These are phyloP conservation scores for Ophiobolus disseminans DNA, from an alignment of 2,329 filamentous ascomycete species.

Conservation along the genomic window DNA sequence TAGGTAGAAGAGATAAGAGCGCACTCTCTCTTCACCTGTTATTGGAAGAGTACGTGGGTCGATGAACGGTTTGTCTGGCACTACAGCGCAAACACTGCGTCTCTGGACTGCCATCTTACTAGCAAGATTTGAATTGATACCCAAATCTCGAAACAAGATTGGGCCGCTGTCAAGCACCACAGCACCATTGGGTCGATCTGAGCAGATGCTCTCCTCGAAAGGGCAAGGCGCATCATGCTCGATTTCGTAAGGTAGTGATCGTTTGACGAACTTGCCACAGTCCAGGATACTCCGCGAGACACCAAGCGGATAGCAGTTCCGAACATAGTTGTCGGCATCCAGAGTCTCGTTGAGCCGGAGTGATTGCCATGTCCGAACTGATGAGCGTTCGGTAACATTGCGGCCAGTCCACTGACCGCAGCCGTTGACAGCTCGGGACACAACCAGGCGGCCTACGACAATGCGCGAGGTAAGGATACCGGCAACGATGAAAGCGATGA, in stretches of 20 bases:
- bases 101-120: not conserved
- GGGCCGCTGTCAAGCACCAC: conserved; percentile 1
- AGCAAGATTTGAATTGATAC: conserved; percentile 5
- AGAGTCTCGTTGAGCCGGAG: conserved; percentile 2
- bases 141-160: not conserved
- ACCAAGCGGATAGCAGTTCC: conserved; percentile 2
- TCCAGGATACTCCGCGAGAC: conserved; percentile 5
- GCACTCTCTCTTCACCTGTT: not conserved
- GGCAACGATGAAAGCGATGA: not conserved
- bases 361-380: not conserved
- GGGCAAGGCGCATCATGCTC: conserved; percentile 1
- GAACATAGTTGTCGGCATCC: conserved; percentile 3
- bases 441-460: not conserved
- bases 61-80: conserved; percentile 3
- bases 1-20: not conserved
- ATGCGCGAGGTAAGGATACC: conserved; percentile 4
- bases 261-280: conserved; percentile 4
- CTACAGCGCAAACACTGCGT: conserved; percentile 3
- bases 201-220: not conserved
- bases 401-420: conserved; percentile 1
- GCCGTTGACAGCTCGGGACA: not conserved
- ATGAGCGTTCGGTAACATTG: not conserved
- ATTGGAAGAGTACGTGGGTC: not conserved
- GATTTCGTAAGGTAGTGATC: conserved; percentile 2
- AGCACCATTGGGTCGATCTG: not conserved